Evolutionary conservation across 2,329 filamentous ascomycete genomes (phyloP).

Genomic region (Hymenoscyphus albidus): DNA sequence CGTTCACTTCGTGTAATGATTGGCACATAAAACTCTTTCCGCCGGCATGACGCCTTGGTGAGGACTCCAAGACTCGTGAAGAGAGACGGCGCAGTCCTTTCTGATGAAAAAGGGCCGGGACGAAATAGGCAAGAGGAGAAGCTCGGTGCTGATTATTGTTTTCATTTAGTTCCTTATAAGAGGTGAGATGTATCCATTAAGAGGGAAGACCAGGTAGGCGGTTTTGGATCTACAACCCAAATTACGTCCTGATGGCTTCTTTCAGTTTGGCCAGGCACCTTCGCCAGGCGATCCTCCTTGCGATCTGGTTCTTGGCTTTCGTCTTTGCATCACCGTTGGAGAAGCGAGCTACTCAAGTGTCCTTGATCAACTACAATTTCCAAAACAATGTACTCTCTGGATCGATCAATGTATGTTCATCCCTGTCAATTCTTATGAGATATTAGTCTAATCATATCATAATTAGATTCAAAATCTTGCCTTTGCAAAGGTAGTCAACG

Average conservation of each 20-base stretch:
- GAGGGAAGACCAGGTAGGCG: neutral
- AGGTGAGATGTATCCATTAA: neutral
- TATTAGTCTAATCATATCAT: neutral
- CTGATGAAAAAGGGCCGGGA: neutral
- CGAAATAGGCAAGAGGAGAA: neutral
- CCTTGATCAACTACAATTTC: slow-evolving; percentile 26
- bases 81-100: neutral
- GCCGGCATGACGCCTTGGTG: neutral
- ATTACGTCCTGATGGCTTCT: neutral
- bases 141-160: neutral
- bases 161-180: neutral
- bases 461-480: slow-evolving; percentile 31
- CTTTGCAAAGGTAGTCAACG: slow-evolving; percentile 26
- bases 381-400: slow-evolving; percentile 28
- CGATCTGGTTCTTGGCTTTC: neutral
- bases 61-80: neutral
- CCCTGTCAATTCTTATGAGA: slow-evolving; percentile 1
- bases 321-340: slow-evolving; percentile 12
- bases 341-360: slow-evolving; percentile 26
- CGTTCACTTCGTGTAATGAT: neutral
- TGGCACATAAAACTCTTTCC: neutral
- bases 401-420: slow-evolving; percentile 26
- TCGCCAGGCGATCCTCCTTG: neutral
- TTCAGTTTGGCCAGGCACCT: neutral
- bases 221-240: neutral